Percentiles rank a stretch among this genome's conserved stretches.
These are phyloP conservation scores for Galerina sulciceps DNA, from an alignment of 768 basidiomycete genomes.

Conservation along the genomic window DNA sequence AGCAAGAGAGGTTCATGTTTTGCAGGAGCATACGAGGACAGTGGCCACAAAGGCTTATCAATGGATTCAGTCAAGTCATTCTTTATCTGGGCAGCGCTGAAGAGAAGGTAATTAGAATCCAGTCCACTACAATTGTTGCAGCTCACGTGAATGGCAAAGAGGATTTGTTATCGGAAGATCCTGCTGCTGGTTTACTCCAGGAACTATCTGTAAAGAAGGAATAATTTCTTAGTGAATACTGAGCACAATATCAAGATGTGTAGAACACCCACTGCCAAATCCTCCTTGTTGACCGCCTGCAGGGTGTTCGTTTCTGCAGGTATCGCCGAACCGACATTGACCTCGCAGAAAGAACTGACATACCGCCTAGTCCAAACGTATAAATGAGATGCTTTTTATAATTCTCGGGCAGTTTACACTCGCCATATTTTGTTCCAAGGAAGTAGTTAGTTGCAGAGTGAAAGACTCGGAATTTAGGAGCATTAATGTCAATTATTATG, in stretches of 20 bases:
- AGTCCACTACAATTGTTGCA: neutral
- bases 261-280: conserved; percentile 58
- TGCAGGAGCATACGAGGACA: conserved; percentile 78
- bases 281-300: conserved; percentile 34
- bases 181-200: conserved; percentile 5
- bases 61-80: conserved; percentile 59
- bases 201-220: neutral
- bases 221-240: conserved; percentile 1
- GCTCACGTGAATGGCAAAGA: conserved; percentile 26
- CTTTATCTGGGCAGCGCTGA: conserved; percentile 64
- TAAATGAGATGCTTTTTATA: neutral
- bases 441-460: too few relatives aligned
- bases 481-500: too few relatives aligned
- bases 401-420: too few relatives aligned
- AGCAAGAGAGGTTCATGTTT: conserved; percentile 76
- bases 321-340: conserved; percentile 65
- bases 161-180: conserved; percentile 22
- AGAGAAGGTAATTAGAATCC: neutral
- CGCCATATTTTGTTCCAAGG: too few relatives aligned
- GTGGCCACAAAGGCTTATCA: conserved; percentile 80
- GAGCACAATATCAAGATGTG: conserved; percentile 34
- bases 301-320: conserved; percentile 72
- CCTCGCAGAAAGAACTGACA: conserved; percentile 70
- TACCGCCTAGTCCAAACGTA: conserved; percentile 42
- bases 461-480: too few relatives aligned